Percentiles rank a stretch among this genome's conserved stretches.
phyloP scores from a whole-genome alignment of 2,329 filamentous ascomycete species.

The Aspergillus viridinutans region DNA sequence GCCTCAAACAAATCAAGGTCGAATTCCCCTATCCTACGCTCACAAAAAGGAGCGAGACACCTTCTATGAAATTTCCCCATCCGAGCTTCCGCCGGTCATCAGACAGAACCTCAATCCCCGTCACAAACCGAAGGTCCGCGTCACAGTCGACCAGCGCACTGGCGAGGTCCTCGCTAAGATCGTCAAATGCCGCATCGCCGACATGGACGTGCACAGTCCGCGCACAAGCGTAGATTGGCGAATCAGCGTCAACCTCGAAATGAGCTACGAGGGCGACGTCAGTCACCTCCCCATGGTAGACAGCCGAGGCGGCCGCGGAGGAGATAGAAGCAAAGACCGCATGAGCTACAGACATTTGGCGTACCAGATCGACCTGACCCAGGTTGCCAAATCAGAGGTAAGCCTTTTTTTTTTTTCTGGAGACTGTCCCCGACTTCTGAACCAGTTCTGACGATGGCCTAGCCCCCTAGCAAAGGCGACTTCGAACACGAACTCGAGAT shows the following conservation, averaged over 20 bases:
- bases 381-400: conserved; percentile 62
- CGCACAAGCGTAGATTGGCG: conserved; percentile 78
- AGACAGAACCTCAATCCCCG: conserved; percentile 57
- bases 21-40: conserved; percentile 61
- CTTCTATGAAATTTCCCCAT: conserved; percentile 70
- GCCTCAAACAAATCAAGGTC: conserved; percentile 33
- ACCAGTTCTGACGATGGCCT: conserved; percentile 20
- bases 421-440: background rate
- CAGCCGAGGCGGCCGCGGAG: conserved; percentile 34
- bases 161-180: conserved; percentile 72
- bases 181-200: conserved; percentile 81
- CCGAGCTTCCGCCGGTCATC: conserved; percentile 62
- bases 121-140: conserved; percentile 62
- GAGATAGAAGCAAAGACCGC: conserved; percentile 77
- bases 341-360: conserved; percentile 84
- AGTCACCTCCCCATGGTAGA: conserved; percentile 49
- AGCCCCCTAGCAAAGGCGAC: conserved; percentile 32
- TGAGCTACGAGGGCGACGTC: conserved; percentile 70
- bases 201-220: conserved; percentile 84
- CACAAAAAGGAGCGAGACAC: conserved; percentile 79
- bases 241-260: conserved; percentile 91
- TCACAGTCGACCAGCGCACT: conserved; percentile 72
- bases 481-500: conserved; percentile 49
- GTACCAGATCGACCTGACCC: conserved; percentile 89
- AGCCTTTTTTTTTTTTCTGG: conserved; percentile 13